Evolutionary conservation across 2,329 filamentous ascomycete species (phyloP).

Genomic region (Phialocephala subalpina): DNA sequence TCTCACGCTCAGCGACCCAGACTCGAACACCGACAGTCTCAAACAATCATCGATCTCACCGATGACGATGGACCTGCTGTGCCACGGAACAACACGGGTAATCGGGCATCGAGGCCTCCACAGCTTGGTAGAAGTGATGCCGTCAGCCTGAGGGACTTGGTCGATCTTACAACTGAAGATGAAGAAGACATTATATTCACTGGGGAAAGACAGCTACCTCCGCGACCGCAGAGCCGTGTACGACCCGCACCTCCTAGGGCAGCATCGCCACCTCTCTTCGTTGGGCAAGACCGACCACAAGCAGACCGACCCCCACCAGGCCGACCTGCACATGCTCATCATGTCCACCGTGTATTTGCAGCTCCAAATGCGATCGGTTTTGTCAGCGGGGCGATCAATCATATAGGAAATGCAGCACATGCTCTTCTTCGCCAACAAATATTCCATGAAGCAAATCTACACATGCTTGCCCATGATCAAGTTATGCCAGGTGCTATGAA

Average conservation of each 20-base stretch:
- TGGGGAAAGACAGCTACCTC: conserved; percentile 35
- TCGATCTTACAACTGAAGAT: conserved; percentile 61
- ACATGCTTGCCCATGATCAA: conserved; percentile 18
- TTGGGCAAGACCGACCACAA: conserved; percentile 4
- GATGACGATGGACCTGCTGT: conserved; percentile 37
- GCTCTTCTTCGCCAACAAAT: conserved; percentile 6
- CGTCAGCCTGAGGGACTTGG: conserved; percentile 46
- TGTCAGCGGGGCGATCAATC: neutral
- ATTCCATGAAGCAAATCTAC: conserved; percentile 10
- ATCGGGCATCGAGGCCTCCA: conserved; percentile 34
- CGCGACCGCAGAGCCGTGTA: conserved; percentile 7
- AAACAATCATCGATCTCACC: conserved; percentile 44
- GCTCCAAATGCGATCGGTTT: neutral
- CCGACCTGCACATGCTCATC: neutral
- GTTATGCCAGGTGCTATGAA: conserved; percentile 40
- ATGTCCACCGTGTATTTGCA: conserved; percentile 3
- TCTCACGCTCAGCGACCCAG: conserved; percentile 32
- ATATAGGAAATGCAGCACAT: conserved; percentile 10
- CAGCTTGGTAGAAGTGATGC: conserved; percentile 41
- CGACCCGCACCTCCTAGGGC: conserved; percentile 6
- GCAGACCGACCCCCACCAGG: too few species aligned
- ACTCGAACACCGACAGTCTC: conserved; percentile 38
- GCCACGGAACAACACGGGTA: conserved; percentile 12
- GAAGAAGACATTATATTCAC: conserved; percentile 46
- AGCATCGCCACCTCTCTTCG: conserved; percentile 21